Conservation (phyloP, 2,329 filamentous ascomycete genomes). For the Mycosphaerella sp. region DNA sequence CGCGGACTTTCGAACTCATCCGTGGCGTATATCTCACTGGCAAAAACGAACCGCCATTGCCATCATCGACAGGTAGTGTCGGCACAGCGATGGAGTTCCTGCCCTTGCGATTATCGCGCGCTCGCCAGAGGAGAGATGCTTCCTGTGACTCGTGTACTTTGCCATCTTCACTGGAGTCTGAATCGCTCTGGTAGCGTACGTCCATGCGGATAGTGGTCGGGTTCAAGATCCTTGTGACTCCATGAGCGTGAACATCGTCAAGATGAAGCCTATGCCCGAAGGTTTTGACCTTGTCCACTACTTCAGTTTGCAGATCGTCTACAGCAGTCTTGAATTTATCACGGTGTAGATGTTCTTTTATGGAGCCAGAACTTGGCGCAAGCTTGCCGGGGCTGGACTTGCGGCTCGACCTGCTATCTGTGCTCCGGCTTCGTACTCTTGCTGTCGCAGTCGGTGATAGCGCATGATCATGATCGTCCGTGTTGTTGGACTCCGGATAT, state of each 20-base stretch:
- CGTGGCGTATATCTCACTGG: conserved; percentile 17
- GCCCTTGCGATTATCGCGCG: conserved; percentile 26
- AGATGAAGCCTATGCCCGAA: conserved; percentile 12
- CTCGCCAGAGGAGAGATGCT: conserved; percentile 21
- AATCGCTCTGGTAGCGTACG: conserved; percentile 11
- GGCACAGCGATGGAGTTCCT: conserved; percentile 24
- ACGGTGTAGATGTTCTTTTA: conserved; percentile 2
- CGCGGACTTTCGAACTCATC: conserved; percentile 9
- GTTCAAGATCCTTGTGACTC: conserved; percentile 15
- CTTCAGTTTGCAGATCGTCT: conserved; percentile 13
- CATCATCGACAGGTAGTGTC: conserved; percentile 5
- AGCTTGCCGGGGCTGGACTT: not conserved
- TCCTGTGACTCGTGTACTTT: conserved; percentile 8
- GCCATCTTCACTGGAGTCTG: conserved; percentile 4
- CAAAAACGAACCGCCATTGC: conserved; percentile 7
- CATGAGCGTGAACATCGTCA: conserved; percentile 15
- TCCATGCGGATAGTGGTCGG: conserved; percentile 20
- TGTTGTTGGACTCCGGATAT: not conserved
- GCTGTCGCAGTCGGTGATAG: not conserved
- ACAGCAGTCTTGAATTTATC: conserved; percentile 16
- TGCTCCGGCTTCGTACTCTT: conserved; percentile 1
- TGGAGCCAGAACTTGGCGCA: not conserved
- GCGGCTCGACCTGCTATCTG: not conserved
- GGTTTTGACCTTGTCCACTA: conserved; percentile 15
- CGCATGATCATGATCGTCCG: not conserved